Conservation (phyloP, 2,329 filamentous ascomycete species). For the Cadophora luteo-olivacea region DNA sequence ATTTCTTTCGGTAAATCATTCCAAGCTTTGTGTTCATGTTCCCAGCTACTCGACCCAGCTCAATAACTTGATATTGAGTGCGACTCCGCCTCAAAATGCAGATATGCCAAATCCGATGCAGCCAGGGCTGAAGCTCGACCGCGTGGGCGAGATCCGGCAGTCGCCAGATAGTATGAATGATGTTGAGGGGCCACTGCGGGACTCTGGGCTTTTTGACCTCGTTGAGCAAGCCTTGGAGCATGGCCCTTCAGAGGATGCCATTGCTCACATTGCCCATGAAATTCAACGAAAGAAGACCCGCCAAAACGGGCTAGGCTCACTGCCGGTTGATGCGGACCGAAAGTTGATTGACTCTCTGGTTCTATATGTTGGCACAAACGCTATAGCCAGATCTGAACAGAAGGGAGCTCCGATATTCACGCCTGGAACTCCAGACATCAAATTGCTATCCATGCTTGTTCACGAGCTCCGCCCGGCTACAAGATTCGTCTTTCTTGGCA, state of each 20-base stretch:
- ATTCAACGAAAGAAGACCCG: conserved; percentile 66
- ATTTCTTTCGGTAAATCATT: conserved; percentile 87
- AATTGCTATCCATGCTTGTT: conserved; percentile 76
- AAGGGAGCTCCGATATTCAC: conserved; percentile 70
- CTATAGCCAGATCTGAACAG: conserved; percentile 64
- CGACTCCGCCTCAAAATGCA: conserved; percentile 70
- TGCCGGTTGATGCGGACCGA: conserved; percentile 72
- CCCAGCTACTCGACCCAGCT: conserved; percentile 86
- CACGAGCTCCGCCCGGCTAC: conserved; percentile 78
- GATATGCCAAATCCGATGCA: conserved; percentile 79
- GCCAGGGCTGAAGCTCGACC: conserved; percentile 76
- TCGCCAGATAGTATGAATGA: conserved; percentile 71
- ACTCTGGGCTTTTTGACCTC: conserved; percentile 63
- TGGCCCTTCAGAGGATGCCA: conserved; percentile 72
- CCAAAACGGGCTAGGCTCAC: conserved; percentile 69
- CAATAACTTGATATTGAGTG: conserved; percentile 85
- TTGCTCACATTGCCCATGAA: conserved; percentile 78
- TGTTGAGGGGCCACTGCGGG: conserved; percentile 55
- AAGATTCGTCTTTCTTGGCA: conserved; percentile 83
- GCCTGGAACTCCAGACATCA: conserved; percentile 69
- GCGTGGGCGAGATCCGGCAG: conserved; percentile 75
- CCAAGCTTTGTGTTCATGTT: conserved; percentile 80
- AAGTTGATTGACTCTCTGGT: conserved; percentile 81
- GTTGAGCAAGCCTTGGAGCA: conserved; percentile 63
- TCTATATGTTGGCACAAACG: conserved; percentile 79